Evolutionary conservation across 73 alveolate genomes (phyloP).

Genomic region (Paramecium caudatum): DNA sequence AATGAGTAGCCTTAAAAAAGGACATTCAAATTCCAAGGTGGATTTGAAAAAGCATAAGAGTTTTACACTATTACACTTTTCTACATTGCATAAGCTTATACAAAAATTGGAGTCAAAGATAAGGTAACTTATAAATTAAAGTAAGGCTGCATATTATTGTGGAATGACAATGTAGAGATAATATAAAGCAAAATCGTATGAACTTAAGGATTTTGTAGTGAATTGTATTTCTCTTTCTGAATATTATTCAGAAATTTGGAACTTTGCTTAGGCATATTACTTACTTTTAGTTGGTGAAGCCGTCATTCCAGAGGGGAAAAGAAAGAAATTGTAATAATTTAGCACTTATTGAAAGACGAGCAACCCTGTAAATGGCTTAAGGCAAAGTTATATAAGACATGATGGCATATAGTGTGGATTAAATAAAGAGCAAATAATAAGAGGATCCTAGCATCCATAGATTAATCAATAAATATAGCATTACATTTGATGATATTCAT

Average conservation of each 20-base stretch:
- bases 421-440: constrained; percentile 46
- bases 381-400: constrained; percentile 80
- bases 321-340: constrained; percentile 72
- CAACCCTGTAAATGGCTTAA: constrained; percentile 91
- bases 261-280: constrained; percentile 95
- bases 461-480: constrained; percentile 38
- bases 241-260: constrained; percentile 91
- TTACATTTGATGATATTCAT: constrained; percentile 3
- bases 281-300: constrained; percentile 92
- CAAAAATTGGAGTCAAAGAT: constrained; percentile 93
- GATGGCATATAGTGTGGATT: constrained; percentile 64
- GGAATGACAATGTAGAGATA: constrained; percentile 96
- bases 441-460: constrained; percentile 31
- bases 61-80: constrained; percentile 96
- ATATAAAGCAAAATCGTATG: constrained; percentile 91
- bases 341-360: constrained; percentile 75
- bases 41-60: constrained; percentile 89
- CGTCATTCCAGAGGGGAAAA: constrained; percentile 89
- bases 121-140: constrained; percentile 42
- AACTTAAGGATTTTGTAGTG: constrained; percentile 93
- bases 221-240: constrained; percentile 96
- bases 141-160: constrained; percentile 91
- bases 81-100: constrained; percentile 97
- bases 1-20: too few species aligned
- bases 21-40: constrained; percentile 92